Evolutionary conservation across 306 rosid species (phyloP), one percentile per base, ranked within the genome.

Genomic region (Benincasa hispida): DNA sequence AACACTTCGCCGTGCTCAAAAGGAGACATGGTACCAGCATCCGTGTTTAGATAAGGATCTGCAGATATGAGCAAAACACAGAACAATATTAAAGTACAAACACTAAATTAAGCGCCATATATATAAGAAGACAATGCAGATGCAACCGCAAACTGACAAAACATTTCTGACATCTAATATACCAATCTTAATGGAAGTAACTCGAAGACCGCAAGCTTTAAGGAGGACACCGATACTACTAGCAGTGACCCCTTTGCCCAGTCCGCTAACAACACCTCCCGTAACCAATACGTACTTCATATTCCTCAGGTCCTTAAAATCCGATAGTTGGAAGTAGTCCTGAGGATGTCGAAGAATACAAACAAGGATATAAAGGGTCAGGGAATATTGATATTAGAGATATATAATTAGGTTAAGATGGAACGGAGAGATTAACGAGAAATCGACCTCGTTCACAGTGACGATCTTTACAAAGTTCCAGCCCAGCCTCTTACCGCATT

Each of bases 231-330:
- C 75, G 6, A 69, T 69, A 69, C 75, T 69, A 45, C 75, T 69
- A 69, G 75, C 75, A 69, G 75, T 69, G 53, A 69, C 75, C 75
- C 75, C 75, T 69, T 69, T 69, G 11, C 75, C 75, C 56, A 69
- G 75, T 42, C 75, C 75, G 25, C 75, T 69, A 69, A 69, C 75
- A 69, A 69, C 75, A 47, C 75, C 75, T 14, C 75, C 54, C n/a
- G 75, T 69, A 12, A 69, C 75, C 75, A 69, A 13, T 6, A 69
- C 75, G 75, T 69, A 69, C 55, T 41, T 69, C 75, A 69, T 69
- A 69, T 69, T 69, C 75, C 75, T 42, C 21, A 24, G 21, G 48
- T 8, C 21, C 15, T 62, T 32, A 28, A 62, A 17, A 50, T 50
- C 55, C 55, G n/a, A 50, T 50, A 50, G 48, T 63, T 17, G 72